phyloP scores from a whole-genome alignment of 768 basidiomycete species.

The Tricholomella constricta region DNA sequence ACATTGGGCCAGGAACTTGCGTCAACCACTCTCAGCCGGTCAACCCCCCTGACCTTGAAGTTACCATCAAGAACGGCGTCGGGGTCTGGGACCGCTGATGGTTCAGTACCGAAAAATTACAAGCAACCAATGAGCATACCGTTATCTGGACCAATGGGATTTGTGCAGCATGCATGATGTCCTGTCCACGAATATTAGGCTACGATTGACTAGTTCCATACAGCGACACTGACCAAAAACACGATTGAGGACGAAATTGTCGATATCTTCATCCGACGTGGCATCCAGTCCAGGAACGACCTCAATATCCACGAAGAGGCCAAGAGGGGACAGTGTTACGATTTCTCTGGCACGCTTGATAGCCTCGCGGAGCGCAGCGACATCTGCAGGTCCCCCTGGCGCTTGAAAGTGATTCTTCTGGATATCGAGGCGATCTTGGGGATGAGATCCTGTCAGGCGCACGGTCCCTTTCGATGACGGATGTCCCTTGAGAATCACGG shows the following conservation, averaged over 20 bases:
- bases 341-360: conserved; percentile 25
- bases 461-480: conserved; percentile 33
- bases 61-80: conserved; percentile 32
- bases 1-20: conserved; percentile 31
- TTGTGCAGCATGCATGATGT: conserved; percentile 34
- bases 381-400: conserved; percentile 22
- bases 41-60: conserved; percentile 31
- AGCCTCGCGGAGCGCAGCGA: conserved; percentile 27
- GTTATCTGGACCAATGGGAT: conserved; percentile 26
- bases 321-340: conserved; percentile 18
- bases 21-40: conserved; percentile 32
- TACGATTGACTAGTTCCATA: too few relatives aligned
- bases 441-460: conserved; percentile 29
- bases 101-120: neutral
- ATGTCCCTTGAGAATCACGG: conserved; percentile 29
- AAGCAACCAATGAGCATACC: conserved; percentile 15
- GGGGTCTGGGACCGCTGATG: conserved; percentile 18
- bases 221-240: too few relatives aligned
- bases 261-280: conserved; percentile 23
- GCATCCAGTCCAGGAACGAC: conserved; percentile 22
- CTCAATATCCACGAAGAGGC: conserved; percentile 20
- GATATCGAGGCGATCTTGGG: conserved; percentile 31
- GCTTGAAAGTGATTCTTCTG: conserved; percentile 31
- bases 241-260: conserved; percentile 24
- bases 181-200: too few relatives aligned